These are phyloP conservation scores for Erodium texanum DNA, from an alignment of 441 rosid species.

Conservation along the genomic window DNA sequence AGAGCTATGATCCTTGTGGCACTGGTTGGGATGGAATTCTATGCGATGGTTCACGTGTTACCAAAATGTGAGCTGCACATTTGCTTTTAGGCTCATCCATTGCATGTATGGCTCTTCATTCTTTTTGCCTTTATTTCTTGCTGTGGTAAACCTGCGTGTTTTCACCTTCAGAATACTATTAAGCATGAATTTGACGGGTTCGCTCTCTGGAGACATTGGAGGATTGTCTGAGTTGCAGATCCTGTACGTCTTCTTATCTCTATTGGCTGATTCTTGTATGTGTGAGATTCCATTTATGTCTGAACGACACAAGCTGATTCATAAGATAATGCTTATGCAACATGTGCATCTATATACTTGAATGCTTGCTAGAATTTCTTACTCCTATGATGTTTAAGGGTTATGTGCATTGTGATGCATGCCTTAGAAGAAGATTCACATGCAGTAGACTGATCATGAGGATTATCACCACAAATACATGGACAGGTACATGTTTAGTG, in stretches of 20 bases:
- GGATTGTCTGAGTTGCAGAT: slow-evolving; percentile 43
- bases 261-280: no score
- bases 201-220: slow-evolving; percentile 43
- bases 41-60: slow-evolving; percentile 45
- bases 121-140: background rate
- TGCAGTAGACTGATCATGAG: background rate
- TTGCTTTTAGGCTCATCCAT: no score
- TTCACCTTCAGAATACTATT: slow-evolving; percentile 45
- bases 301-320: no score
- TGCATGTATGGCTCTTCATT: background rate
- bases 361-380: background rate
- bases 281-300: no score
- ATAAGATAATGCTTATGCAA: no score
- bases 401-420: no score
- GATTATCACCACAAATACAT: background rate
- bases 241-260: slow-evolving; percentile 37
- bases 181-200: slow-evolving; percentile 43
- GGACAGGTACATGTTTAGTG: background rate
- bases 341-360: background rate
- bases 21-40: slow-evolving; percentile 56
- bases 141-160: no score
- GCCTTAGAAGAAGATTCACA: no score
- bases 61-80: slow-evolving; percentile 40
- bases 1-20: slow-evolving; percentile 71
- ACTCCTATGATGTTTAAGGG: background rate